phyloP scores from a whole-genome alignment of 2,329 filamentous ascomycete species.

The Alternaria gaisen region DNA sequence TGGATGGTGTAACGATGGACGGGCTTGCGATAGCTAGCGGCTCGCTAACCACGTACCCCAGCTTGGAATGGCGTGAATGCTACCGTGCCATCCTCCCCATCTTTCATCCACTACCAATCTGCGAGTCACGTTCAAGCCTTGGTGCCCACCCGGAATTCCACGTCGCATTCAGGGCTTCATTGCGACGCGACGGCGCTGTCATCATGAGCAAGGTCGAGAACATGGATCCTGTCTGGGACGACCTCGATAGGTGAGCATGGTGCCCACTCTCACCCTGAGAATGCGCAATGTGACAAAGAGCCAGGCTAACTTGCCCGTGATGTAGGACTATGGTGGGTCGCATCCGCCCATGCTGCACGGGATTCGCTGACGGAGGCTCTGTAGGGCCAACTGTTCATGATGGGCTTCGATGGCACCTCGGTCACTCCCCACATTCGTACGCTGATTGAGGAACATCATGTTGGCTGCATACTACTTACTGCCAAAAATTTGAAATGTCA shows the following conservation, averaged over 20 bases:
- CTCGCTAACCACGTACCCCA: constrained; percentile 31
- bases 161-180: constrained; percentile 28
- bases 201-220: constrained; percentile 57
- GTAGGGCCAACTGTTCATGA: constrained; percentile 81
- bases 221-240: constrained; percentile 69
- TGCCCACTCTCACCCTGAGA: constrained; percentile 29
- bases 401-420: constrained; percentile 86
- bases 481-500: constrained; percentile 87
- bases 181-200: constrained; percentile 58
- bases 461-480: constrained; percentile 86
- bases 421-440: constrained; percentile 83
- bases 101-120: constrained; percentile 42
- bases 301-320: constrained; percentile 48
- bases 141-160: constrained; percentile 34
- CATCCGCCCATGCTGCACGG: constrained; percentile 25
- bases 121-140: constrained; percentile 47
- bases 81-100: constrained; percentile 47
- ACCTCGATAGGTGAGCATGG: constrained; percentile 74
- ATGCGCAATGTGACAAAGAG: constrained; percentile 37
- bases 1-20: constrained; percentile 34
- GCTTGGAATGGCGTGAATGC: constrained; percentile 40
- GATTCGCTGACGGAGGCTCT: constrained; percentile 48
- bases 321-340: constrained; percentile 56
- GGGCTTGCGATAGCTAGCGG: constrained; percentile 31
- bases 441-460: constrained; percentile 82